Percentiles rank a stretch among this genome's conserved stretches.
phyloP scores from a whole-genome alignment of 805 yeast genomes.

The Ogataea angusta region DNA sequence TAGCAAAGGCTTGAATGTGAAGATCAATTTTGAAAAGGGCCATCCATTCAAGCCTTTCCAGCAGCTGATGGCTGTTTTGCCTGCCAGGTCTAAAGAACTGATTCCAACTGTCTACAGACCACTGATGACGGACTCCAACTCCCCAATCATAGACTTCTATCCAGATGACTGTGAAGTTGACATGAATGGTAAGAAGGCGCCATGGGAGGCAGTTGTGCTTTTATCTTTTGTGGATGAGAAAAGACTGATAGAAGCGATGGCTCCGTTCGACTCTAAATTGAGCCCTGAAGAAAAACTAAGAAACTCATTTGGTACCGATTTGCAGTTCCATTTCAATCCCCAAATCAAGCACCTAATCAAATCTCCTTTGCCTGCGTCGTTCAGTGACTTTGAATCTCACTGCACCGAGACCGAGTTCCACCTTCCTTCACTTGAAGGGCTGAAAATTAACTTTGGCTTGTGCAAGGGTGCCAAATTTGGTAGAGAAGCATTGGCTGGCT shows the following conservation, averaged over 20 bases:
- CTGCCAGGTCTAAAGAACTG: conserved; percentile 80
- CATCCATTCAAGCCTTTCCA: conserved; percentile 88
- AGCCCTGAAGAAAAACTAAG: conserved; percentile 69
- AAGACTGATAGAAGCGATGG: conserved; percentile 69
- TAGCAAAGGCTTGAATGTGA: conserved; percentile 62
- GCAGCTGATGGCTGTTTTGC: conserved; percentile 95
- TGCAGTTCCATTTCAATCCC: conserved; percentile 71
- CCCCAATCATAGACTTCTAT: conserved; percentile 88
- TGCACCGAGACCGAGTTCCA: conserved; percentile 62
- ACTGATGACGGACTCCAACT: conserved; percentile 78
- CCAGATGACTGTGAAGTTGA: conserved; percentile 87
- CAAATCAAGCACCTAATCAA: conserved; percentile 64
- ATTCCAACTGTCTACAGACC: conserved; percentile 77
- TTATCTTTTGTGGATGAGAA: conserved; percentile 87
- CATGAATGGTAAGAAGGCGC: conserved; percentile 90
- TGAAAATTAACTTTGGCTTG: conserved; percentile 50
- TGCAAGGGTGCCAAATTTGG: conserved; percentile 68
- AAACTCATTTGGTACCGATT: conserved; percentile 70
- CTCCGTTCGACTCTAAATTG: conserved; percentile 58
- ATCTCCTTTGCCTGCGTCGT: conserved; percentile 74
- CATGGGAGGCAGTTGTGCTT: conserved; percentile 97
- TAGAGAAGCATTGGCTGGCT: conserved; percentile 74
- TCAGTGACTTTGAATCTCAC: conserved; percentile 74
- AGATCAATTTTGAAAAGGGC: conserved; percentile 63
- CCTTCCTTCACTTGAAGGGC: conserved; percentile 46